phyloP scores from a whole-genome alignment of 1,284 basidiomycete species.

The Wallemia mellicola region DNA sequence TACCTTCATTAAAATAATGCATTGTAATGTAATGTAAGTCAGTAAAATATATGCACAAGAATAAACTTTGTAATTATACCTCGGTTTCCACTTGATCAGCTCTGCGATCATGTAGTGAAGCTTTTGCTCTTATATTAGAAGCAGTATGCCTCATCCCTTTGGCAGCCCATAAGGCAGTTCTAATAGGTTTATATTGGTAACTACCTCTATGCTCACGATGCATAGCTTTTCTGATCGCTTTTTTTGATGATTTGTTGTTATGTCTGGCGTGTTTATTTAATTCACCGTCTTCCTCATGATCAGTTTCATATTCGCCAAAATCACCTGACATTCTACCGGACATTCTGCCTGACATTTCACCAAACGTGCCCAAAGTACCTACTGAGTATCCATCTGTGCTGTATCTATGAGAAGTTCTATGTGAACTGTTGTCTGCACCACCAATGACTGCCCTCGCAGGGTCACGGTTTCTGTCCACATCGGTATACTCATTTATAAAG shows the following conservation, averaged over 20 bases:
- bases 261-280: neutral
- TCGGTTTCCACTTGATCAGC: neutral
- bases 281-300: neutral
- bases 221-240: neutral
- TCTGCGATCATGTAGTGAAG: neutral
- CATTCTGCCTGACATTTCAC: no score
- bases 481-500: slow-evolving; percentile 1
- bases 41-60: no score
- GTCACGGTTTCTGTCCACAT: neutral
- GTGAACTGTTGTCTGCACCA: no score
- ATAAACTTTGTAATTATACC: neutral
- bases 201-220: neutral
- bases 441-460: neutral
- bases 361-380: no score
- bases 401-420: no score
- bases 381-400: neutral
- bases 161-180: neutral
- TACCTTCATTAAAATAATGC: no score
- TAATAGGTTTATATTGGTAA: neutral
- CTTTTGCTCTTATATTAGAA: neutral
- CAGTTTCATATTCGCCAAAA: neutral
- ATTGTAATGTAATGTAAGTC: no score
- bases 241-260: neutral
- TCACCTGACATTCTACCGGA: neutral
- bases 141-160: neutral